Conservation (phyloP, 495 filamentous ascomycete species). For the Annulohypoxylon bovei region DNA sequence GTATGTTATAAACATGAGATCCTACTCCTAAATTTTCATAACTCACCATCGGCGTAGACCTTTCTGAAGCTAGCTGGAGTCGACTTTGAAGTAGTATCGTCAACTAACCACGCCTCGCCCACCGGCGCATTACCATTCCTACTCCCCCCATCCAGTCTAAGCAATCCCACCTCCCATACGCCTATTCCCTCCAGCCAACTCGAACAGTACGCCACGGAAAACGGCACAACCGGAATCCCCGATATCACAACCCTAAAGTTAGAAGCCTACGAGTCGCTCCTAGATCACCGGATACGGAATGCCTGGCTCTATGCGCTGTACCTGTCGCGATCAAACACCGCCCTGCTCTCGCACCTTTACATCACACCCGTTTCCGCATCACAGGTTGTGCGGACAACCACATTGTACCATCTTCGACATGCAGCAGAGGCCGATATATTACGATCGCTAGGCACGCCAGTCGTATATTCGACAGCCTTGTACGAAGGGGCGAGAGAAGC, state of each 20-base stretch:
- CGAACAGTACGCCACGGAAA: conserved; percentile 70
- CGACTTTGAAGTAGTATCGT: conserved; percentile 72
- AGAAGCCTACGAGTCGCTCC: conserved; percentile 81
- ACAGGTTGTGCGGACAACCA: conserved; percentile 65
- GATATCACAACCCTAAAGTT: conserved; percentile 54
- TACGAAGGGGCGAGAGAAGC: conserved; percentile 76
- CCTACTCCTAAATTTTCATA: not conserved
- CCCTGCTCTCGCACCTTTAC: conserved; percentile 75
- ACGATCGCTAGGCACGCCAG: conserved; percentile 59
- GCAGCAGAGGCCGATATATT: conserved; percentile 79
- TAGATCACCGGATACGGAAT: conserved; percentile 83
- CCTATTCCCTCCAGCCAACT: conserved; percentile 75
- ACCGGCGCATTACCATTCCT: conserved; percentile 89
- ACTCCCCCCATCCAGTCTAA: conserved; percentile 62
- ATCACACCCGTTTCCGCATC: conserved; percentile 70
- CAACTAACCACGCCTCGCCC: conserved; percentile 93
- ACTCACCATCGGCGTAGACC: conserved; percentile 62
- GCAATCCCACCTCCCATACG: conserved; percentile 18
- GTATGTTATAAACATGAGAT: conserved; percentile 58
- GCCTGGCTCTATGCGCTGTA: conserved; percentile 90
- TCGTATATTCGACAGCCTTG: conserved; percentile 70
- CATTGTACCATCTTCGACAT: conserved; percentile 71
- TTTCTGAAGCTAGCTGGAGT: conserved; percentile 83
- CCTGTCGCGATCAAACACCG: conserved; percentile 68
- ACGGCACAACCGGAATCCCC: conserved; percentile 31